Evolutionary conservation across 1,284 basidiomycete genomes (phyloP), one percentile per base, ranked within the genome.

Genomic region (Hemileia vastatrix): DNA sequence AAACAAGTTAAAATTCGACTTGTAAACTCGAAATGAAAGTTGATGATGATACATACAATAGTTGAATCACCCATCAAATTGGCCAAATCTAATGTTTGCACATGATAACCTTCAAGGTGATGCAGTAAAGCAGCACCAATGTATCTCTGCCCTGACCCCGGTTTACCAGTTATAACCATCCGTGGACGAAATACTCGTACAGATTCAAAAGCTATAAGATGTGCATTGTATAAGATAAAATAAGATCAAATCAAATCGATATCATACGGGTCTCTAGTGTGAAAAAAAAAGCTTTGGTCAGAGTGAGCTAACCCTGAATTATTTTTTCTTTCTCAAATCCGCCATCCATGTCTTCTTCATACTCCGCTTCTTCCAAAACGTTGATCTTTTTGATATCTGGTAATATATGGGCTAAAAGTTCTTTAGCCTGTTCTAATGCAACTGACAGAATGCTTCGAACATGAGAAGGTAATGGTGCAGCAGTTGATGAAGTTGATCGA

Each of bases 31-130:
- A n/a, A n/a, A n/a, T n/a, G n/a, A n/a, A n/a, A n/a, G n/a, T n/a
- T n/a, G n/a, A n/a, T n/a, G n/a, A n/a, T 1, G 6, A 31, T 19
- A 73, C 78, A 71, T 67, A 92, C 90, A 70, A 91, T 80, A 0
- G 89, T 86, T 0, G 92, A 90, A 76, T 98, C 94, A 54, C 89
- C 83, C 77, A 98, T 81, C 49, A 99, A 77, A 0, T 85, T 86
- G 6, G 89, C 92, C 9, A 98, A 81, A 73, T 98, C 93, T 52
- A 98, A 81, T 67, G 85, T 90, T 76, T 97, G 95, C 0, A 98
- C 83, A 72, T 97, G 90, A 77, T 88, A 96, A 0, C 94, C 94
- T 77, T 99, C 95, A 11, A 98, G 79, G 75, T 93, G 86, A 77
- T 98, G 92, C 54, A 99, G 78, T 2, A 90, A 83, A 0, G 93